Base-by-base conservation (phyloP, 352 stramenopile genomes). In the Phytophthora hibernalis region DNA sequence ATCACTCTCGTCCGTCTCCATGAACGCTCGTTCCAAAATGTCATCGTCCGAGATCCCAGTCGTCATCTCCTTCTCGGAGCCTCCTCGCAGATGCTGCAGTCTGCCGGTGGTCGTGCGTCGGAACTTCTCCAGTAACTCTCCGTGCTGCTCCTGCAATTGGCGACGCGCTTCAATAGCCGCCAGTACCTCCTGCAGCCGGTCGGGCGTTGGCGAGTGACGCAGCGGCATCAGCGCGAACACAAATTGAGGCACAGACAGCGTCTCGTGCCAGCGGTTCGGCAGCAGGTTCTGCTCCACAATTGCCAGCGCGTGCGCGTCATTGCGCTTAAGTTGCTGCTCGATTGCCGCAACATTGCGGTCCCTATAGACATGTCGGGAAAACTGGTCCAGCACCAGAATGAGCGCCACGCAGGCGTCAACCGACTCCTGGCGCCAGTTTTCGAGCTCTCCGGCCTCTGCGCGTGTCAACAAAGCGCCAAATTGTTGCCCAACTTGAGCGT, bases 191-290 rank as follows among this genome's bases (percentile, higher is more conserved):
- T 79, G 54, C 7, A 96, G 76, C 1, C 83, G 58, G 30, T 82
- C 76, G 10, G 82, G n/a, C 16, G 86, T 91, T 7, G 78, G 82
- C 6, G 82, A 88, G 65, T 97, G 91, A 35, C 89, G 88, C 33
- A 96, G 69, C 28, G 90, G 91, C 88, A 97, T 96, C 38, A 96
- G 55, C 15, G 85, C 78, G 55, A 97, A 97, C 53, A 95, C 83
- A 56, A 91, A 92, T 28, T 74, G 62, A 3, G 77, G 78, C 2
- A 89, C 61, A 0, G 76, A 30, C 24, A 96, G 68, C n/a, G 71
- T 55, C 13, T 68, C 43, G 67, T 96, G 77, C 79, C 79, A 94
- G 22, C 52, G 37, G 3, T 69, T 74, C 5, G 52, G 74, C 44
- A 91, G 68, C 18, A 92, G 59, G 26, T 12, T 63, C 54, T 82